Evolutionary conservation across 345 rosid genomes (phyloP).

Genomic region (Camelina hispida): DNA sequence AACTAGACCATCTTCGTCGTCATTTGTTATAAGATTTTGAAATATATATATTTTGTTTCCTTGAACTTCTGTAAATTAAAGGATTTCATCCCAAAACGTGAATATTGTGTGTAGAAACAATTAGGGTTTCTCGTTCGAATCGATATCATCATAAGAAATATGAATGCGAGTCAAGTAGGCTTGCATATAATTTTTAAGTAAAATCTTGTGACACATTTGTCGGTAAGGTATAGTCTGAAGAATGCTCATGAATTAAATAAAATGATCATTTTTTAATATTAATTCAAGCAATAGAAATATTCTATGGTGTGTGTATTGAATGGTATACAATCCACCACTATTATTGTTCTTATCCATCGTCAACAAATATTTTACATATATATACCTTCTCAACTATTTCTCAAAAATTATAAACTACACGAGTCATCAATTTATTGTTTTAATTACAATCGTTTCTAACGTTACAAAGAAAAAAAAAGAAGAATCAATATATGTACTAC

Average conservation of each 20-base stretch:
- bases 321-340: conserved; percentile 15
- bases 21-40: conserved; percentile 13
- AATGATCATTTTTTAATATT: background rate
- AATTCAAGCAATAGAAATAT: background rate
- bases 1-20: conserved; percentile 17
- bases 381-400: background rate
- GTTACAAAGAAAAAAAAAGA: background rate
- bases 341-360: conserved; percentile 18
- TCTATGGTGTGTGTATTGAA: conserved; percentile 11
- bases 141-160: background rate
- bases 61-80: conserved; percentile 3
- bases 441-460: background rate
- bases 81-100: background rate
- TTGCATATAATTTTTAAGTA: background rate
- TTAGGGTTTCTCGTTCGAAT: background rate
- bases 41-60: background rate
- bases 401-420: background rate
- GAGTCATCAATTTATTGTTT: conserved; percentile 3
- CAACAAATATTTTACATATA: background rate
- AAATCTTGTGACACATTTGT: background rate
- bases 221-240: background rate
- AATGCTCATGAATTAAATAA: background rate
- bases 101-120: background rate
- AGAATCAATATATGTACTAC: background rate
- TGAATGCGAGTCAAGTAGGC: background rate